phyloP scores from a whole-genome alignment of 495 filamentous ascomycete genomes.

The Parathielavia hyrcaniae region DNA sequence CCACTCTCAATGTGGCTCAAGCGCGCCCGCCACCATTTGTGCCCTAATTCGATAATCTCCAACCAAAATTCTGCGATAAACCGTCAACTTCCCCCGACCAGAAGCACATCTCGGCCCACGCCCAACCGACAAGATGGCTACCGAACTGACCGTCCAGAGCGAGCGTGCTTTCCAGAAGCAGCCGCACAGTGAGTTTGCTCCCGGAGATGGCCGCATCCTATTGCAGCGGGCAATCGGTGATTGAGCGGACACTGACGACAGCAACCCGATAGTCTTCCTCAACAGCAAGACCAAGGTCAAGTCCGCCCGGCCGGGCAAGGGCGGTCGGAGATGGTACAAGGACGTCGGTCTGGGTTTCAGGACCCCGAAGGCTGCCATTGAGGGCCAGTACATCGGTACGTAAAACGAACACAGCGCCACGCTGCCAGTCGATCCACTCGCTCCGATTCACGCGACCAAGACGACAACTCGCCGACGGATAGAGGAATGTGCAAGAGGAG shows the following conservation, averaged over 20 bases:
- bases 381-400: slow-evolving; percentile 98
- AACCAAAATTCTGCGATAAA: slow-evolving; percentile 24
- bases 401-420: slow-evolving; percentile 23
- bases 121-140: slow-evolving; percentile 79
- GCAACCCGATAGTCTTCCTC: slow-evolving; percentile 61
- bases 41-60: slow-evolving; percentile 13
- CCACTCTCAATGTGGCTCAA: slow-evolving; percentile 28
- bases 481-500: slow-evolving; percentile 2
- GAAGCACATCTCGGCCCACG: slow-evolving; percentile 28
- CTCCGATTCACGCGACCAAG: slow-evolving; percentile 13
- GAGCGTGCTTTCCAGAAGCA: slow-evolving; percentile 99
- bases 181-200: slow-evolving; percentile 63
- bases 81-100: neutral
- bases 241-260: slow-evolving; percentile 11
- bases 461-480: neutral
- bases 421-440: slow-evolving; percentile 9
- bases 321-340: slow-evolving; percentile 96
- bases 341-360: slow-evolving; percentile 98
- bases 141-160: slow-evolving; percentile 95
- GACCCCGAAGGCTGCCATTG: slow-evolving; percentile 95
- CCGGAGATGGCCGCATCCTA: slow-evolving; percentile 3
- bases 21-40: slow-evolving; percentile 8
- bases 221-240: slow-evolving; percentile 9
- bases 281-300: slow-evolving; percentile 88
- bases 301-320: slow-evolving; percentile 74